Evolutionary conservation across 805 yeast species (phyloP).

Genomic region (Lachancea fermentati): DNA sequence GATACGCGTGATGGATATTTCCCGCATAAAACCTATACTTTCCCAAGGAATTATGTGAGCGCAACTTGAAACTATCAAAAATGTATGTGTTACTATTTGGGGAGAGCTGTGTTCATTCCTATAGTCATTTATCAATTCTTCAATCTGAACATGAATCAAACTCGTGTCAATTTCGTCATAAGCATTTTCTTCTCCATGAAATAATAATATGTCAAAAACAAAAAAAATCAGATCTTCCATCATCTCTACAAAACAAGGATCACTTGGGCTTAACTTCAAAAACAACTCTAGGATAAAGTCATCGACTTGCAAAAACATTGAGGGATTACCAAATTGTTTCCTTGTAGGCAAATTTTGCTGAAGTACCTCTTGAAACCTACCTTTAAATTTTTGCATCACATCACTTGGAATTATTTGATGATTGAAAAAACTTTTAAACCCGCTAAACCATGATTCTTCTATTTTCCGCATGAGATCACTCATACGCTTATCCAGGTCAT

Average conservation of each 20-base stretch:
- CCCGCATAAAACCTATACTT: slow-evolving; percentile 51
- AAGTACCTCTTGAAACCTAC: slow-evolving; percentile 36
- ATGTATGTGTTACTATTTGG: slow-evolving; percentile 43
- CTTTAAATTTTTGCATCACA: slow-evolving; percentile 32
- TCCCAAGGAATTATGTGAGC: slow-evolving; percentile 91
- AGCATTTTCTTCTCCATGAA: slow-evolving; percentile 59
- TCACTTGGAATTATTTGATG: slow-evolving; percentile 26
- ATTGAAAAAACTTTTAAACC: slow-evolving; percentile 60
- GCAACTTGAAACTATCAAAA: slow-evolving; percentile 60
- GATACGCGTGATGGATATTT: slow-evolving; percentile 61
- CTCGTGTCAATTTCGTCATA: slow-evolving; percentile 63
- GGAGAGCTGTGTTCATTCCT: slow-evolving; percentile 6
- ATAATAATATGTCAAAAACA: slow-evolving; percentile 52
- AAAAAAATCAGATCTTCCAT: slow-evolving; percentile 62
- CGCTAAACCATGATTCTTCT: slow-evolving; percentile 72
- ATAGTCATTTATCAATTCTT: slow-evolving; percentile 39
- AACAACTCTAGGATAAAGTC: slow-evolving; percentile 47
- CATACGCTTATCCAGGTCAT: slow-evolving; percentile 52
- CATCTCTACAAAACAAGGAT: slow-evolving; percentile 27
- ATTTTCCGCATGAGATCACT: slow-evolving; percentile 47
- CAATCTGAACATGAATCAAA: slow-evolving; percentile 46
- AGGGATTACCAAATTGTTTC: slow-evolving; percentile 24
- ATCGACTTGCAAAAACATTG: slow-evolving; percentile 34
- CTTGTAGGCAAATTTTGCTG: slow-evolving; percentile 47
- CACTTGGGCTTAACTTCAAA: slow-evolving; percentile 38